Evolutionary conservation across 257 asterid species (phyloP), one percentile per base, ranked within the genome.

Genomic region (Pogostemon cablin): DNA sequence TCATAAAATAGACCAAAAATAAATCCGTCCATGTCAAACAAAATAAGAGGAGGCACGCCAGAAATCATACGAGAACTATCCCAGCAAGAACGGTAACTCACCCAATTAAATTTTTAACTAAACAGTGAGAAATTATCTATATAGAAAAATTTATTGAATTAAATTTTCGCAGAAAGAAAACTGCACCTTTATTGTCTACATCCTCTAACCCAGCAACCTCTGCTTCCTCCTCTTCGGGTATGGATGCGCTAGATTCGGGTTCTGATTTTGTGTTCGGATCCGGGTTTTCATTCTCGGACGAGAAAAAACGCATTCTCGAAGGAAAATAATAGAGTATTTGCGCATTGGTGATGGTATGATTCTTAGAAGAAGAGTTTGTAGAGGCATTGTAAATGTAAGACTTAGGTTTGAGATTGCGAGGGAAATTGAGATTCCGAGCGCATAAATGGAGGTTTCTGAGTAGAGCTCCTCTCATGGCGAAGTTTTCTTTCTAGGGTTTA

Each of bases 391-490:
- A 9, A 41, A 77, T 49, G 57, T 56, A 20, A 3, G 72, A 9
- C 5, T 62, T 49, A 20, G 70, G 59, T 57, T 73, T 75, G 71
- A 76, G 68, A 35, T 17, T 65, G 59, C 73, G 79, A 71, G 80
- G 60, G 55, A 70, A 72, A 65, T 53, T 77, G 61, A 78, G 78
- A 81, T 54, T 78, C 61, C 89, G 93, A 7, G 85, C 32, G 82
- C 39, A 74, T 58, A 85, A 73, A 77, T 75, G 47, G 53, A 88
- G 20, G 12, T 67, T 81, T 60, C 84, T 84, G 38, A 84, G 77
- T 62, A 84, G 75, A 81, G 76, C 80, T 73, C 89, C 80, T 78
- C 87, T 87, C 97, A 91, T 91, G 76, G 77, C 52, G 75, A 65
- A 75, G 75, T 64, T 63, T 47, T 41, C 59, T 50, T 34, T 53